phyloP scores from a whole-genome alignment of 352 stramenopile species.

The Phytopythium montanum region DNA sequence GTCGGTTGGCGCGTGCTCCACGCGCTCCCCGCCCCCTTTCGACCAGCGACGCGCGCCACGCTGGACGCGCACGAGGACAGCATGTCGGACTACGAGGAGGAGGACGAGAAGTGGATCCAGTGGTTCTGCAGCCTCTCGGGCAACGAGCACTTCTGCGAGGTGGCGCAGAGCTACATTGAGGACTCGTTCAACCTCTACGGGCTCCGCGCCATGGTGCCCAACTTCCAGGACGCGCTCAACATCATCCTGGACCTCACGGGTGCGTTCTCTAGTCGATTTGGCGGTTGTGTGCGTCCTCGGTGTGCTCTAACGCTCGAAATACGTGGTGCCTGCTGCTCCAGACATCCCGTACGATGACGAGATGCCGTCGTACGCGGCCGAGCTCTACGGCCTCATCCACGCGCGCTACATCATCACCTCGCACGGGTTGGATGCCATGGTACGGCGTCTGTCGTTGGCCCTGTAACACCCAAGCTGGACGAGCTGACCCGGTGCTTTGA shows the following conservation, averaged over 20 bases:
- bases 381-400: conserved; percentile 89
- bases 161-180: conserved; percentile 91
- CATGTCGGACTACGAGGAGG: conserved; percentile 90
- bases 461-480: background rate
- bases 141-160: conserved; percentile 92
- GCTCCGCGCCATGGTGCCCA: conserved; percentile 83
- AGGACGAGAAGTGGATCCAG: conserved; percentile 92
- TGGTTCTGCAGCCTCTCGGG: conserved; percentile 92
- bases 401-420: conserved; percentile 89
- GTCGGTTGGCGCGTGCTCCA: background rate
- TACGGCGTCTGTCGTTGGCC: conserved; percentile 16
- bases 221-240: conserved; percentile 90
- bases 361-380: conserved; percentile 79
- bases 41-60: conserved; percentile 2
- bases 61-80: conserved; percentile 19
- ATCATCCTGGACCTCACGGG: conserved; percentile 91
- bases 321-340: conserved; percentile 10
- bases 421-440: conserved; percentile 86
- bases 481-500: conserved; percentile 5
- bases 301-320: no score
- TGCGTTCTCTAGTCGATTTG: conserved; percentile 10
- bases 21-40: background rate
- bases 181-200: conserved; percentile 94
- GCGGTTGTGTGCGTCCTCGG: background rate
- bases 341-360: conserved; percentile 90